Base-by-base conservation (phyloP, 176 grass and related monocot species). In the Zoysia pacifica region DNA sequence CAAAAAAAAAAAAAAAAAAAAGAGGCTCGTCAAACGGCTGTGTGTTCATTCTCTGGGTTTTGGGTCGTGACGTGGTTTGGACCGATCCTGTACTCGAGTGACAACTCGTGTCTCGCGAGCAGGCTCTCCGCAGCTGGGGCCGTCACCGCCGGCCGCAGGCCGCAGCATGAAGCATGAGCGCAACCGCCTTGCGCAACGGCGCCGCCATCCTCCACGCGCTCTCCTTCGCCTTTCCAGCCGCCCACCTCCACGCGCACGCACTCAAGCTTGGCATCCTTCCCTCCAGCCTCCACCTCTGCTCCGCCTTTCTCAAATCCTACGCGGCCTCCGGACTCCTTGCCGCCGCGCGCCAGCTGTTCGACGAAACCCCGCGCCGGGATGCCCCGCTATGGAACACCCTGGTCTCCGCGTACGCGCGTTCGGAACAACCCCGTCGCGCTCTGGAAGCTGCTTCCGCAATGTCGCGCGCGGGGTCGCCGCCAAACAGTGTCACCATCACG, bases 311-410 rank as follows among this genome's bases (percentile, higher is more conserved):
- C 60, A 86, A 62, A 14, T 11, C 60, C 1, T 88, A 86, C 41
- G 85, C 79, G 0, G 6, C n/a, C 5, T 67, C 65, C 16, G 83
- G 82, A 59, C 39, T 81, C 72, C 18, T 88, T 4, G 38, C 69
- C 15, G n/a, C 75, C 47, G 85, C 70, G 54, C 66, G 77, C 11
- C 49, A 84, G 51, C 36, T 91, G 46, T 91, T 89, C 62, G 80
- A 94, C 59, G 88, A 91, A 86, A 91, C 16, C 1, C 79, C 83
- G 16, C 48, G 14, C 6, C 75, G 67, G 37, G 88, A 94, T 42
- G 47, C 86, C 75, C 76, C 81, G 13, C 65, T 86, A 36, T 94
- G 91, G 91, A 91, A 90, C 79, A 54, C 86, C 15, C 72, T 94
- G 3, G 4, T 94, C 7, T 80, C 88, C 9, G 40, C 65, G 18